Conservation (phyloP, 179 eudicot genomes). For the Kewa caespitosa region DNA sequence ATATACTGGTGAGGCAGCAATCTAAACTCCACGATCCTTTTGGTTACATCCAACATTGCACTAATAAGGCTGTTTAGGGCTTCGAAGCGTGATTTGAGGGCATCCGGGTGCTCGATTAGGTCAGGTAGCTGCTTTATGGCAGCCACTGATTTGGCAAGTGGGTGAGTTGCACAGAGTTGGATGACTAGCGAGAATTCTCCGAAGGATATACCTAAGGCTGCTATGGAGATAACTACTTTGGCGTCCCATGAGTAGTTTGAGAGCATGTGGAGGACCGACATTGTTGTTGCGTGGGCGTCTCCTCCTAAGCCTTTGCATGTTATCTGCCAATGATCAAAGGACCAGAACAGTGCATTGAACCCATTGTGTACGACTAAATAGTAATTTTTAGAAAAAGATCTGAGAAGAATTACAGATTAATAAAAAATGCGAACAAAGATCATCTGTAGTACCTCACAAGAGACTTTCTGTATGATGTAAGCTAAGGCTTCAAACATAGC, state of each 20-base stretch:
- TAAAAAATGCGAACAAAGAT: neutral
- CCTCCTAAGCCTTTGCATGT: slow-evolving; percentile 80
- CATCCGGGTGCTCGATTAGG: slow-evolving; percentile 37
- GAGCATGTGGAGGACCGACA: slow-evolving; percentile 63
- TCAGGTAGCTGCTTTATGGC: slow-evolving; percentile 73
- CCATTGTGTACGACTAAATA: no score
- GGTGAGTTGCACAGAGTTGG: slow-evolving; percentile 44
- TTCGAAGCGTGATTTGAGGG: slow-evolving; percentile 43
- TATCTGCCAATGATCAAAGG: slow-evolving; percentile 61
- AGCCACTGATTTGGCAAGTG: slow-evolving; percentile 75
- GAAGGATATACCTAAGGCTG: slow-evolving; percentile 64
- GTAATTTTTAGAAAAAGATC: no score
- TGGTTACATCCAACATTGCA: slow-evolving; percentile 60
- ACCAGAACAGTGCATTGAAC: no score
- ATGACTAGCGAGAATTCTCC: slow-evolving; percentile 86
- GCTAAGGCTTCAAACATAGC: slow-evolving; percentile 61
- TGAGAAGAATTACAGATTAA: no score
- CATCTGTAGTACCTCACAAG: slow-evolving; percentile 57
- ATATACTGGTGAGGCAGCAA: slow-evolving; percentile 70
- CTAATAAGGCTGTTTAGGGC: slow-evolving; percentile 34
- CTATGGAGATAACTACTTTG: slow-evolving; percentile 63
- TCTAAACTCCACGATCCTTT: slow-evolving; percentile 55
- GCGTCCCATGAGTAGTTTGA: slow-evolving; percentile 88
- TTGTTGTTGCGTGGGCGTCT: slow-evolving; percentile 69
- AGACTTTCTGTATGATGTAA: slow-evolving; percentile 55